Evolutionary conservation across 1,139 yeast genomes (phyloP).

Genomic region (Blastobotrys capitulatus): DNA sequence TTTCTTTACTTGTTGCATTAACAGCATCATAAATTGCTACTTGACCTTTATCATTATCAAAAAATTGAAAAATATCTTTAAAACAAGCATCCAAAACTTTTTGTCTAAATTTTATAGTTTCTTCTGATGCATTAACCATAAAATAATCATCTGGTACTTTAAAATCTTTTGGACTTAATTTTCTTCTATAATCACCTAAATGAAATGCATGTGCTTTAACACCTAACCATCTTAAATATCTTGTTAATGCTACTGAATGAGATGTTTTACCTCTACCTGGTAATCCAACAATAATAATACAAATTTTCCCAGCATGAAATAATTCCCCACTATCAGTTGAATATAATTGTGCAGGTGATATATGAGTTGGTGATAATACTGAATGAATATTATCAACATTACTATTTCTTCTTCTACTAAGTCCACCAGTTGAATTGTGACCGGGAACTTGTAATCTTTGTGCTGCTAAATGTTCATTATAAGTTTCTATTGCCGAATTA

Average conservation of each 20-base stretch:
- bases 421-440: background rate
- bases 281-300: constrained; percentile 83
- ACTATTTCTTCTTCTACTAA: constrained; percentile 18
- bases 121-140: constrained; percentile 54
- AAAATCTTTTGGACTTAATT: constrained; percentile 38
- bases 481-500: constrained; percentile 3
- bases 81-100: constrained; percentile 60
- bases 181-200: constrained; percentile 84
- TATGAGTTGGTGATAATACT: constrained; percentile 33
- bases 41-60: constrained; percentile 74
- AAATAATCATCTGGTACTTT: constrained; percentile 67
- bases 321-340: constrained; percentile 85
- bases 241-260: constrained; percentile 80
- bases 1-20: constrained; percentile 68
- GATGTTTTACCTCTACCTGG: constrained; percentile 98
- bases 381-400: constrained; percentile 32
- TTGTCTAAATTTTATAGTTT: constrained; percentile 52
- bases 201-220: constrained; percentile 91
- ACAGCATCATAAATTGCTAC: constrained; percentile 96
- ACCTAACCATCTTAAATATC: constrained; percentile 90
- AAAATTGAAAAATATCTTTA: constrained; percentile 64
- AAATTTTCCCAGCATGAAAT: constrained; percentile 92
- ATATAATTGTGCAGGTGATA: constrained; percentile 73
- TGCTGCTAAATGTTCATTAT: background rate
- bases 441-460: background rate